Evolutionary conservation across 2,329 filamentous ascomycete genomes (phyloP).

Genomic region (Xylaria hypoxylon): DNA sequence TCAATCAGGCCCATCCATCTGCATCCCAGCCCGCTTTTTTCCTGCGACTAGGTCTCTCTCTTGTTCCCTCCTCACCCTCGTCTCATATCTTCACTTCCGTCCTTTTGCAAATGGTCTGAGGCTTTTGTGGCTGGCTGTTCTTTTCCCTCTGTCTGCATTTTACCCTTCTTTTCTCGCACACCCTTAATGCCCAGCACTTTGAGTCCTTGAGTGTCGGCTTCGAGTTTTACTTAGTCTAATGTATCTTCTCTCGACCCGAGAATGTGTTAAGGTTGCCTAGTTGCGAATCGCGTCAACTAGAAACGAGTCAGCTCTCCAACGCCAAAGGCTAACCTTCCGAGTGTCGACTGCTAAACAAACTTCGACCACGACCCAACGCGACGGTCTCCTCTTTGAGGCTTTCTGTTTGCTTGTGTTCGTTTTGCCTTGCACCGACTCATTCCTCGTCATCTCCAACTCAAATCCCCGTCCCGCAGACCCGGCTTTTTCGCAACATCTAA

Average conservation of each 20-base stretch:
- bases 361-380: conserved; percentile 46
- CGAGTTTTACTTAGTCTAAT: conserved; percentile 11
- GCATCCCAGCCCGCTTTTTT: conserved; percentile 38
- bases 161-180: conserved; percentile 9
- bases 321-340: conserved; percentile 44
- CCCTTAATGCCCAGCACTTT: conserved; percentile 5
- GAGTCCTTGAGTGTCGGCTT: conserved; percentile 15
- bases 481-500: not conserved
- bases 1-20: conserved; percentile 33
- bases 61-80: conserved; percentile 10
- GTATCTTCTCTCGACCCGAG: conserved; percentile 23
- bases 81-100: conserved; percentile 23
- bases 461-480: conserved; percentile 9
- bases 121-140: conserved; percentile 27
- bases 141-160: not conserved
- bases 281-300: conserved; percentile 29
- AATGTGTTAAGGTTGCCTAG: conserved; percentile 37
- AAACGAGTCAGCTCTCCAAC: conserved; percentile 38
- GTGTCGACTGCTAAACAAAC: conserved; percentile 40
- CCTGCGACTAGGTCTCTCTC: conserved; percentile 26
- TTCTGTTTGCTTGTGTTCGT: not conserved
- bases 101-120: conserved; percentile 30
- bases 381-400: conserved; percentile 37
- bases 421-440: conserved; percentile 25
- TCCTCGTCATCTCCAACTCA: conserved; percentile 14